A percentile compares a stretch with the other conserved stretches of the same genome.
phyloP scores from a whole-genome alignment of 441 rosid genomes.

The Euphorbia neoarborescens region DNA sequence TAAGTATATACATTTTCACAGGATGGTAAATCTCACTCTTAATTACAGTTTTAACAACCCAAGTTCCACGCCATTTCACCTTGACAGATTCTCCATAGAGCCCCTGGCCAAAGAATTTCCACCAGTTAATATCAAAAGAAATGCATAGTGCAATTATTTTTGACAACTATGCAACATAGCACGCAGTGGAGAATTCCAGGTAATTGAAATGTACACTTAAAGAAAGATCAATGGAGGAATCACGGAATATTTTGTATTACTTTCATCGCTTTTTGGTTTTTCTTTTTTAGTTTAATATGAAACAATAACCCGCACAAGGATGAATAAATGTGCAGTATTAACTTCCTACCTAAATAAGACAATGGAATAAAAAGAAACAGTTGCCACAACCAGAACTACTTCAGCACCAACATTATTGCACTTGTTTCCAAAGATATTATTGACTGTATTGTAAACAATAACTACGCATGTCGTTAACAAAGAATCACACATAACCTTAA shows the following conservation, averaged over 20 bases:
- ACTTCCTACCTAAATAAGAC: not conserved
- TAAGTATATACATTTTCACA: conserved; percentile 30
- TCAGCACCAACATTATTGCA: not conserved
- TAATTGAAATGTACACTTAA: not conserved
- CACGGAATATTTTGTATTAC: not conserved
- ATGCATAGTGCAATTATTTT: too few species aligned
- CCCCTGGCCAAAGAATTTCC: conserved; percentile 31
- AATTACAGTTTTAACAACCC: conserved; percentile 54
- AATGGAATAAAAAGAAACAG: not conserved
- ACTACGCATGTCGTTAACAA: not conserved
- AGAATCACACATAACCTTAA: not conserved
- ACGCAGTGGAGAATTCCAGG: not conserved
- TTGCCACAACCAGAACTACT: not conserved
- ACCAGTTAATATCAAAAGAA: not conserved
- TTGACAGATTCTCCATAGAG: conserved; percentile 44
- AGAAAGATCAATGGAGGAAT: not conserved
- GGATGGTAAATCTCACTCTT: conserved; percentile 38
- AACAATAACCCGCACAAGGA: not conserved
- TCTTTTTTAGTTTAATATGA: not conserved
- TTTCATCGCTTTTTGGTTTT: not conserved
- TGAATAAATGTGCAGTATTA: not conserved
- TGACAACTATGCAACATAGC: not conserved
- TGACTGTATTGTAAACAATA: not conserved
- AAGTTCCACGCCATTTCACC: conserved; percentile 60
- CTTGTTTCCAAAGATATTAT: not conserved